Conservation (phyloP, 768 basidiomycete genomes). For the Calocybe gangraenosa region DNA sequence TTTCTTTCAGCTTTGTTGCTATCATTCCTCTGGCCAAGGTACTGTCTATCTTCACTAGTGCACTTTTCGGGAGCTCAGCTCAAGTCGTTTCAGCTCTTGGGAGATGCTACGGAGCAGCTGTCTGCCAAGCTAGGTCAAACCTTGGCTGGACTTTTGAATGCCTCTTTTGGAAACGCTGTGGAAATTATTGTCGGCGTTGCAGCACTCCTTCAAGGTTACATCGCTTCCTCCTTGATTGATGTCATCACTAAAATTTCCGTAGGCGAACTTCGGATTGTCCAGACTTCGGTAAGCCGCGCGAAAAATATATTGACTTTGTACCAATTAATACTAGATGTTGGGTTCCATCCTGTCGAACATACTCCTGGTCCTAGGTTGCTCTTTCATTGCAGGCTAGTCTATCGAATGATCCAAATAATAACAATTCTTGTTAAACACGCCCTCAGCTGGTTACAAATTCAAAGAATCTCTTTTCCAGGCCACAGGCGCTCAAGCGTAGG, state of each 20-base stretch:
- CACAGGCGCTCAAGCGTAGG: slow-evolving; percentile 86
- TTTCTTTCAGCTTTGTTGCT: slow-evolving; percentile 73
- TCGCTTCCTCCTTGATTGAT: too few relatives aligned
- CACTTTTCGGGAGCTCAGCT: slow-evolving; percentile 3
- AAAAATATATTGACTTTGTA: not conserved
- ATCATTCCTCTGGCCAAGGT: slow-evolving; percentile 89
- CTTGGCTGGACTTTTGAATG: slow-evolving; percentile 82
- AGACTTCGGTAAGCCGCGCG: slow-evolving; percentile 65
- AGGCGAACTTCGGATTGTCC: slow-evolving; percentile 86
- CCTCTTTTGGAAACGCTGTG: slow-evolving; percentile 79
- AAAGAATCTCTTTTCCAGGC: slow-evolving; percentile 71
- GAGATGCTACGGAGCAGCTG: slow-evolving; percentile 80
- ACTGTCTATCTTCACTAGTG: slow-evolving; percentile 2
- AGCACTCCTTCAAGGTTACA: slow-evolving; percentile 69
- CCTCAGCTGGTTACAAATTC: slow-evolving; percentile 58
- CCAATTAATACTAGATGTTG: slow-evolving; percentile 53
- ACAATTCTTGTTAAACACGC: slow-evolving; percentile 1
- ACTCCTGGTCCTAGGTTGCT: slow-evolving; percentile 85
- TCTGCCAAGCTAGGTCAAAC: slow-evolving; percentile 78
- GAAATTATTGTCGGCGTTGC: slow-evolving; percentile 90
- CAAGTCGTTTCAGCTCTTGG: slow-evolving; percentile 44
- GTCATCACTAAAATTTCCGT: not conserved
- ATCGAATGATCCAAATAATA: not conserved
- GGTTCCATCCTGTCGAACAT: slow-evolving; percentile 91
- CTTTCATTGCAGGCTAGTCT: slow-evolving; percentile 72